Conservation (phyloP, 2,329 filamentous ascomycete genomes). For the Orbilia quercus region DNA sequence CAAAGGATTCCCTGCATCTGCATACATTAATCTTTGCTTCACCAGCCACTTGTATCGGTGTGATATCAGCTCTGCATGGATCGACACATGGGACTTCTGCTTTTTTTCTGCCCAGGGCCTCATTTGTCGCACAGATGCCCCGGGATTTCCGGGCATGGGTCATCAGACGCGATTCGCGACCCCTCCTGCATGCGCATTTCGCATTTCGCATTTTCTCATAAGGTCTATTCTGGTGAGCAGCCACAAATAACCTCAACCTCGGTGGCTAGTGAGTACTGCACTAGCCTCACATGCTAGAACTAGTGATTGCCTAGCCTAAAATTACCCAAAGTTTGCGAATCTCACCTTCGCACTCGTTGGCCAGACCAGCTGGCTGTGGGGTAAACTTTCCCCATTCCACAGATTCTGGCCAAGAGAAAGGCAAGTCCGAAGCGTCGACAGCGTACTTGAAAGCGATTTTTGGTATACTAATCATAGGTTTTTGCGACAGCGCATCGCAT, state of each 20-base stretch:
- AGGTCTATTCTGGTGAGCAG: neutral
- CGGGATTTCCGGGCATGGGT: slow-evolving; percentile 30
- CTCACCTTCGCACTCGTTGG: slow-evolving; percentile 43
- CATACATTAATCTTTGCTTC: slow-evolving; percentile 3
- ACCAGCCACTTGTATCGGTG: slow-evolving; percentile 24
- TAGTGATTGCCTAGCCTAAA: slow-evolving; percentile 37
- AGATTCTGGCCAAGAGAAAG: slow-evolving; percentile 23
- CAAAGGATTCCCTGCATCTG: slow-evolving; percentile 46
- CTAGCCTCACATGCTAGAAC: slow-evolving; percentile 19
- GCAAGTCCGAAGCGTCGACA: slow-evolving; percentile 29
- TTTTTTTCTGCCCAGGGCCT: slow-evolving; percentile 15
- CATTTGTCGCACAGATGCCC: slow-evolving; percentile 17
- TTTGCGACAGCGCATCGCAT: slow-evolving; percentile 18
- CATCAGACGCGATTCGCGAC: slow-evolving; percentile 13
- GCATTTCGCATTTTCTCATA: neutral
- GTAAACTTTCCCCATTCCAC: slow-evolving; percentile 7
- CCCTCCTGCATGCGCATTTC: neutral
- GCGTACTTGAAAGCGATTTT: slow-evolving; percentile 5
- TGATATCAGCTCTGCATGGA: slow-evolving; percentile 50
- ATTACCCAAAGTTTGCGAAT: slow-evolving; percentile 8
- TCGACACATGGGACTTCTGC: slow-evolving; percentile 1
- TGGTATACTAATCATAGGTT: slow-evolving; percentile 53
- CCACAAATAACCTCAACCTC: slow-evolving; percentile 28
- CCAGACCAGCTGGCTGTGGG: slow-evolving; percentile 35
- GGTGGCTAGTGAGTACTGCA: slow-evolving; percentile 29